Percentiles rank a stretch among this genome's conserved stretches.
Evolutionary conservation across 306 rosid genomes (phyloP).

Genomic region (Dryas octopetala): DNA sequence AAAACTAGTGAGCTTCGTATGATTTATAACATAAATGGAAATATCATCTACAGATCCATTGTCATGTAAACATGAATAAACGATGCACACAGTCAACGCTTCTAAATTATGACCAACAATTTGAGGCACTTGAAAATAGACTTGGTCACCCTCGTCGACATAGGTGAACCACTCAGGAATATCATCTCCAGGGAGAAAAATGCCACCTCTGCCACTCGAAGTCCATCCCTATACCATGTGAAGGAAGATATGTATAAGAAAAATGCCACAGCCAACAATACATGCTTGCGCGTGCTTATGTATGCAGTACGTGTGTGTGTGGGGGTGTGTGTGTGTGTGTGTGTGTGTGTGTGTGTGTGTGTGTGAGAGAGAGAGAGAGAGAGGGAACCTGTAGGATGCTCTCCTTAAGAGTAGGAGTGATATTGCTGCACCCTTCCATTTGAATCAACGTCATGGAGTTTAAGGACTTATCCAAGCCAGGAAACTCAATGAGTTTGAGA

Average conservation of each 20-base stretch:
- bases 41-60: background rate
- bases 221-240: too few species aligned
- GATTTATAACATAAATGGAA: conserved; percentile 4
- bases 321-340: too few species aligned
- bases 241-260: too few species aligned
- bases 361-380: too few species aligned
- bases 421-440: conserved; percentile 11
- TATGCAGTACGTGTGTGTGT: too few species aligned
- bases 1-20: background rate
- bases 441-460: background rate
- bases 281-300: too few species aligned
- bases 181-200: too few species aligned
- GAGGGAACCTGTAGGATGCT: conserved; percentile 26
- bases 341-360: too few species aligned
- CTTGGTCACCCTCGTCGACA: too few species aligned
- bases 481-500: conserved; percentile 9
- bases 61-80: conserved; percentile 9
- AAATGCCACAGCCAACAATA: too few species aligned
- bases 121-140: conserved; percentile 21
- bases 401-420: background rate
- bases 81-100: conserved; percentile 11
- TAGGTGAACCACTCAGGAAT: too few species aligned
- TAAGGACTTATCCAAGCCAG: conserved; percentile 19
- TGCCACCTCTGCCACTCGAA: too few species aligned
- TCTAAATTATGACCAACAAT: background rate